phyloP scores from a whole-genome alignment of 148 eudicot species.

The Linanthus parryae region DNA sequence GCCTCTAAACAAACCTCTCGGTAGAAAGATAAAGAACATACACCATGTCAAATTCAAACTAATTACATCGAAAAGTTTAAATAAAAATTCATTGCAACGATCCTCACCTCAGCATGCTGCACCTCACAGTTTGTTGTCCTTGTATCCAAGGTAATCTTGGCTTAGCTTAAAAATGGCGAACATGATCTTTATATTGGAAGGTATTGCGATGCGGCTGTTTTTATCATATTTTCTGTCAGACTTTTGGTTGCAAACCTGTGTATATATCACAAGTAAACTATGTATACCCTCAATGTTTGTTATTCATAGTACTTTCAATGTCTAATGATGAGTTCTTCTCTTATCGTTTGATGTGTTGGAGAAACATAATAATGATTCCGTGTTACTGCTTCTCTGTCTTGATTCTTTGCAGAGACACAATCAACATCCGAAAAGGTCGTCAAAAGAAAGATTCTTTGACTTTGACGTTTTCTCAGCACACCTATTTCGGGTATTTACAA shows the following conservation, averaged over 20 bases:
- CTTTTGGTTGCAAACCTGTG: no score
- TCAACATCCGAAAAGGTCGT: constrained; percentile 22
- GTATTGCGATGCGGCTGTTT: not conserved
- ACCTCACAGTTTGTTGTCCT: not conserved
- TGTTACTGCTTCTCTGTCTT: not conserved
- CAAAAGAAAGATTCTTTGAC: constrained; percentile 29
- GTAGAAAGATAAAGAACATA: no score
- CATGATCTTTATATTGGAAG: not conserved
- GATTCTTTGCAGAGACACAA: constrained; percentile 28
- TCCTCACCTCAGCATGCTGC: no score
- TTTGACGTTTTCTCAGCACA: constrained; percentile 37
- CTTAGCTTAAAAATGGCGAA: not conserved
- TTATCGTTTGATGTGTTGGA: not conserved
- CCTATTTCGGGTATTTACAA: constrained; percentile 34
- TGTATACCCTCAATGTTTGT: not conserved
- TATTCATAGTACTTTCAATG: not conserved
- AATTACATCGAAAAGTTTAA: no score
- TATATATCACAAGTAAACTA: not conserved
- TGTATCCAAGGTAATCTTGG: not conserved
- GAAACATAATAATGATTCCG: not conserved
- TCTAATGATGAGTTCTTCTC: constrained; percentile 1
- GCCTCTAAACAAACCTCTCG: no score
- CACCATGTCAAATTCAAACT: no score
- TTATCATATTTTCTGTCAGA: not conserved
- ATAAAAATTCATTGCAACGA: no score